Base-by-base conservation (phyloP, 495 filamentous ascomycete species). In the Penicillium herquei region DNA sequence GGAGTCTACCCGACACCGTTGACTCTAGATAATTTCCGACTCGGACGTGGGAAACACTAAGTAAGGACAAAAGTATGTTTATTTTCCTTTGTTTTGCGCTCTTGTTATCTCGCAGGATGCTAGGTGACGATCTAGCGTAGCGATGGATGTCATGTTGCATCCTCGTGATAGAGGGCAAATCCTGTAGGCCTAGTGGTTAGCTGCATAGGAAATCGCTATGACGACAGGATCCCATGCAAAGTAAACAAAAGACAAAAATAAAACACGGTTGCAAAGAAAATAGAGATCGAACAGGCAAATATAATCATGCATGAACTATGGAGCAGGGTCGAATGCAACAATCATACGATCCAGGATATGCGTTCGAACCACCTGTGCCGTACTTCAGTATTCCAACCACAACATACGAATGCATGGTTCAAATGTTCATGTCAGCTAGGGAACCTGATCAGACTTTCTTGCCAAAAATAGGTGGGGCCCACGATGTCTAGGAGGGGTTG, bases 151-250 rank as follows among this genome's bases (percentile, higher is more conserved):
- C 49, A 45, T 55, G 49, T 49, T 14, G 42, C 33, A 56, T 48
- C 55, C 62, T 59, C 52, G 55, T 59, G 62, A 65, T 62, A 64
- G 18, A 41, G 26, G 26, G 13, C 21, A 6, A 21, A 56, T 34
- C 21, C 43, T 32, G 33, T 48, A 37, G 51, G 16, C 18, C 34
- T 59, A 54, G 21, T 51, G 37, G 39, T 16, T 42, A 43, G 50
- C 10, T 32, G 17, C 47, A 59, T 54, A 26, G 26, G 26, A 12
- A 46, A 26, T 46, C 31, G 30, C 18, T 46, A 46, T 46, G 51
- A 55, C 37, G 47, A 37, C 51, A 50, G 32, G 3, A 42, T 17
- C 18, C 34, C 34, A 37, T 37, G 8, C 12, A 9, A 37, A 37
- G 6, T 31, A 46, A 32, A 26, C 21, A 26, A 9, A 46, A 32